Base-by-base conservation (phyloP, 2,329 filamentous ascomycete species). In the Pseudogymnoascus verrucosus region DNA sequence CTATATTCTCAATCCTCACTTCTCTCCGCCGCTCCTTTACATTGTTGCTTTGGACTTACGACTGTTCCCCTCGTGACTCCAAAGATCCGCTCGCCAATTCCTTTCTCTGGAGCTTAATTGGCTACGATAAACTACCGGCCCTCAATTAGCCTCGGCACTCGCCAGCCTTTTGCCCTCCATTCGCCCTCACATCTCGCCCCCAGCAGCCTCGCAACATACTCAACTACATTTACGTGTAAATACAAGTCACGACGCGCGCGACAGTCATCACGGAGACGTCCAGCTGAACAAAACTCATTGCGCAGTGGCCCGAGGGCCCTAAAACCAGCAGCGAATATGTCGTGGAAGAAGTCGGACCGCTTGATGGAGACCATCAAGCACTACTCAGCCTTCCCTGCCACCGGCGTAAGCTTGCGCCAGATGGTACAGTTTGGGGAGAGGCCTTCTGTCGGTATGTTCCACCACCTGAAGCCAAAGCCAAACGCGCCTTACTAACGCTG, bases 341-440 rank as follows among this genome's bases (percentile, higher is more conserved):
- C 90, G 82, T 98, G 93, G 93, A 96, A 89, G 81, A 89, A 88
- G 76, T 89, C 90, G 67, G 89, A 93, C 77, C 84, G 86, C 79
- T 79, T 98, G 87, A 95, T 96, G 91, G 89, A 95, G 72, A 96
- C 90, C 81, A 97, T 97, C 88, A 87, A 89, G 78, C 92, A 97
- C 79, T 97, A 97, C 84, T 91, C 92, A 76, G 91, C 87, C 78
- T 99, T 98, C 78, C 95, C 95, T 68, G 95, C 95, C 66, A 99
- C 95, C 12, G 95, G 95, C 72, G 90, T 96, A 72, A 97, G 93
- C 75, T 83, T 99, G 77, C 86, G 95, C 76, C 95, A 99, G 83
- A 99, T 99, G 95, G 93, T 98, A 65, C 93, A 98, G 77, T 98
- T 98, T 76, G 93, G 93, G 74, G 92, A 96, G 80, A 90, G 87